Conservation (phyloP, 768 basidiomycete species). For the Holtermanniella nyarrowii region DNA sequence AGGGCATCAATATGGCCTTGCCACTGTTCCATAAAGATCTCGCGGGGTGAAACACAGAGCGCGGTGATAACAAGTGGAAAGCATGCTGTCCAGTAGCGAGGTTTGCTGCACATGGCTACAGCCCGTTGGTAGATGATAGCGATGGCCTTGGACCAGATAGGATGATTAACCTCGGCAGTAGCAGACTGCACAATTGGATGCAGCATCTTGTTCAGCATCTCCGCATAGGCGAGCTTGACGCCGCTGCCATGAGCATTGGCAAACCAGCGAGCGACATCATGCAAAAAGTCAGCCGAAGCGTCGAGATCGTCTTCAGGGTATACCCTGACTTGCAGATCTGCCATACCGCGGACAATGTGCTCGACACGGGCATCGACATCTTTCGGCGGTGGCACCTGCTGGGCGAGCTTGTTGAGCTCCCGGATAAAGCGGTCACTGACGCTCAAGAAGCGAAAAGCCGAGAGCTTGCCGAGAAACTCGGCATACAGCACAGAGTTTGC, state of each 20-base stretch:
- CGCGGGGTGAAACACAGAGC: conserved; percentile 76
- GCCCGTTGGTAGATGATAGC: conserved; percentile 54
- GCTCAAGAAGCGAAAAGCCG: conserved; percentile 68
- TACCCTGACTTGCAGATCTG: conserved; percentile 75
- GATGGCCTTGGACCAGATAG: conserved; percentile 81
- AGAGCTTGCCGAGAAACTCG: conserved; percentile 69
- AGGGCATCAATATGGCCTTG: conserved; percentile 59
- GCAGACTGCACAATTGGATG: conserved; percentile 87
- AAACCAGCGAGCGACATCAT: conserved; percentile 70
- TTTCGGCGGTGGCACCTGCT: conserved; percentile 60
- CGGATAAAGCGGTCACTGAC: conserved; percentile 84
- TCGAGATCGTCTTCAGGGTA: conserved; percentile 91
- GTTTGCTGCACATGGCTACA: conserved; percentile 49
- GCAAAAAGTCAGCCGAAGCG: conserved; percentile 82
- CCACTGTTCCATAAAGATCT: conserved; percentile 79
- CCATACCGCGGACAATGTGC: conserved; percentile 69
- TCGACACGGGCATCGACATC: conserved; percentile 75
- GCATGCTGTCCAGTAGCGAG: conserved; percentile 77
- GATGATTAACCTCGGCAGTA: conserved; percentile 91
- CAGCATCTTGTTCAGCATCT: conserved; percentile 61
- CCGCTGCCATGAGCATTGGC: conserved; percentile 70
- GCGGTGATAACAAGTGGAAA: conserved; percentile 74
- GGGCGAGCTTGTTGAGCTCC: conserved; percentile 63
- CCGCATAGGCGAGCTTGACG: conserved; percentile 75
- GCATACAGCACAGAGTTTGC: conserved; percentile 75